Conservation (phyloP, 148 eudicot species). For the Salicornia ramosissima region DNA sequence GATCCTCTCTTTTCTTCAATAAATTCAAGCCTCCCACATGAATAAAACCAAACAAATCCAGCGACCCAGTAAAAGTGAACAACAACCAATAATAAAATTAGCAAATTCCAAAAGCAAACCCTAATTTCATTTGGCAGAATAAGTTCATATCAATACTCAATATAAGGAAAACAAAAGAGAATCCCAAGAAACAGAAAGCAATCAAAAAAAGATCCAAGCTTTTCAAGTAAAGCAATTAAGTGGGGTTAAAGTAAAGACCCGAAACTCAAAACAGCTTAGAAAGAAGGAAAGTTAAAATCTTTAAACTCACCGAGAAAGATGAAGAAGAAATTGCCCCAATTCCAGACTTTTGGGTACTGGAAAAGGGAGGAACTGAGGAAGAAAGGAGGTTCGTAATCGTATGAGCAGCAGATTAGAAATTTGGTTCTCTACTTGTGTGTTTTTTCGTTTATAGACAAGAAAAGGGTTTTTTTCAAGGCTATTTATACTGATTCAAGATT, state of each 20-base stretch:
- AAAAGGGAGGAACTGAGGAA: not conserved
- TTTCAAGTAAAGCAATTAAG: not conserved
- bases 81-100: not conserved
- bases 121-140: not conserved
- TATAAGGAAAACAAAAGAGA: not conserved
- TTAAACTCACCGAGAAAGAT: not conserved
- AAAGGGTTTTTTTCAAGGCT: too few species aligned
- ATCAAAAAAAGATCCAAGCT: slow-evolving; percentile 9
- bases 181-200: not conserved
- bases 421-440: too few species aligned
- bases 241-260: not conserved
- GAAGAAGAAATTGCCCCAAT: not conserved
- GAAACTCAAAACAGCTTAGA: not conserved
- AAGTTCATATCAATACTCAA: not conserved
- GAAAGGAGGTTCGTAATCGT: not conserved
- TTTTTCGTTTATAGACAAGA: too few species aligned
- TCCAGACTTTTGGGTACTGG: too few species aligned
- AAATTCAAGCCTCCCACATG: too few species aligned
- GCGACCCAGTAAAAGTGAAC: not conserved
- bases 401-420: too few species aligned
- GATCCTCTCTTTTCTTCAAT: not conserved
- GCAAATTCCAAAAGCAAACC: not conserved
- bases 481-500: too few species aligned
- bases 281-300: not conserved
- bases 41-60: not conserved